Percentiles rank a stretch among this genome's conserved stretches.
These are phyloP conservation scores for Graphilbum fragrans DNA, from an alignment of 2,329 filamentous ascomycete species.

Conservation along the genomic window DNA sequence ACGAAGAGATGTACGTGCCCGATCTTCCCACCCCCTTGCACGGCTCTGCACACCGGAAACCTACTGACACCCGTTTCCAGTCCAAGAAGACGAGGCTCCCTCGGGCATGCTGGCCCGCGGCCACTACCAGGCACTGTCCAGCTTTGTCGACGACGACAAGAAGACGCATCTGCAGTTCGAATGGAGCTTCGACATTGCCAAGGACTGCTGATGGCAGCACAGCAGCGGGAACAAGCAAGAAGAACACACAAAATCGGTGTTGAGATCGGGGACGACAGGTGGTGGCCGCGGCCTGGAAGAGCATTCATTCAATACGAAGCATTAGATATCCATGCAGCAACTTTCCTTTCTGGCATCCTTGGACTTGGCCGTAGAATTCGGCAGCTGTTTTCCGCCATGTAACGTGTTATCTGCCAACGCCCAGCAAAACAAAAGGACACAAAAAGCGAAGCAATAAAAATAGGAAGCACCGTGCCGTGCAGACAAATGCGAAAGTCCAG, in stretches of 20 bases:
- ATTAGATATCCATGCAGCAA: neutral
- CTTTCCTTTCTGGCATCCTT: neutral
- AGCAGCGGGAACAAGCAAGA: neutral
- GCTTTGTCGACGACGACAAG: constrained; percentile 92
- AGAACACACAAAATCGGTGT: neutral
- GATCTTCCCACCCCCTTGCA: neutral
- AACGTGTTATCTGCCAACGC: neutral
- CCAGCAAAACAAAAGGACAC: neutral
- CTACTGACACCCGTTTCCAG: constrained; percentile 30
- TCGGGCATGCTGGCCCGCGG: constrained; percentile 82
- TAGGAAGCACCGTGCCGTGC: no score
- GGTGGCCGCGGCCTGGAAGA: no score
- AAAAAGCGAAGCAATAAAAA: neutral
- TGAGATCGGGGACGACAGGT: no score
- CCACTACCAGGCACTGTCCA: constrained; percentile 79
- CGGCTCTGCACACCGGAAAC: neutral
- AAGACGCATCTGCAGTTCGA: constrained; percentile 83
- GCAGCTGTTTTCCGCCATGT: no score
- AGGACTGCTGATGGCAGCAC: constrained; percentile 91
- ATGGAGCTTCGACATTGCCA: constrained; percentile 93
- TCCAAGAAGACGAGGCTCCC: constrained; percentile 85
- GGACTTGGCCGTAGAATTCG: no score
- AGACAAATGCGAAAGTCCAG: no score
- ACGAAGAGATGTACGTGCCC: constrained; percentile 73
- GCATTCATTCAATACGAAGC: neutral